A percentile compares a stretch with the other conserved stretches of the same genome.
These are phyloP conservation scores for Leishmania tarentolae DNA, from an alignment of 208 protist species.

Conservation along the genomic window DNA sequence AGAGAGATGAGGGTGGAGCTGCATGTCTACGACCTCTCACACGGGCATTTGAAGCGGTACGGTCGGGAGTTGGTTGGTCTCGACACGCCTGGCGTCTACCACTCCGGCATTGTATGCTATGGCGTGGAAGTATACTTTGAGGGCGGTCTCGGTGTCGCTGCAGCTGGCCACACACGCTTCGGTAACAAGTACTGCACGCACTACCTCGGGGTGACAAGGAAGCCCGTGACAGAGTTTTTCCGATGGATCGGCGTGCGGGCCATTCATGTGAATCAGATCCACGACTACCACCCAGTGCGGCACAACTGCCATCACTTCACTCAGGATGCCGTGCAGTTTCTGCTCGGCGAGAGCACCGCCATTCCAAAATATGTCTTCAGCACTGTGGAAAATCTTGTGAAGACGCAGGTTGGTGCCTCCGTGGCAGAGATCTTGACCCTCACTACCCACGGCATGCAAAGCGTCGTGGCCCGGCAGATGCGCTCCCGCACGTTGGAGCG, in stretches of 20 bases:
- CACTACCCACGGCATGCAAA: constrained; percentile 55
- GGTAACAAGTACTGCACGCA: constrained; percentile 65
- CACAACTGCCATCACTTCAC: constrained; percentile 96
- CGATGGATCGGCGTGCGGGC: constrained; percentile 47
- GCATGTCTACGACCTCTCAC: constrained; percentile 92
- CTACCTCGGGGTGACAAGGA: constrained; percentile 53
- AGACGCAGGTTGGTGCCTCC: constrained; percentile 45
- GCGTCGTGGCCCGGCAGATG: constrained; percentile 33
- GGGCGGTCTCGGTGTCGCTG: constrained; percentile 75
- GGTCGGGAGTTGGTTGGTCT: constrained; percentile 65
- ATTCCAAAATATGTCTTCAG: constrained; percentile 53
- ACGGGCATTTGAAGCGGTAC: constrained; percentile 69
- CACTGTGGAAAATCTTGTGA: constrained; percentile 45
- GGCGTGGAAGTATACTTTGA: constrained; percentile 94
- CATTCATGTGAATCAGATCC: constrained; percentile 40
- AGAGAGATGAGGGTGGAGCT: constrained; percentile 38
- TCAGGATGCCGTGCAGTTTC: constrained; percentile 59
- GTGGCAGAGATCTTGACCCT: constrained; percentile 44
- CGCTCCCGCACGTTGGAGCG: constrained; percentile 42
- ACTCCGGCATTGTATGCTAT: constrained; percentile 93
- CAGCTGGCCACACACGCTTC: constrained; percentile 80
- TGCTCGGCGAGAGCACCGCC: constrained; percentile 40
- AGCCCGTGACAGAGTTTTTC: constrained; percentile 53
- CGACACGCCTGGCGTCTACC: constrained; percentile 87
- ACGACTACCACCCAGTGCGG: constrained; percentile 86